Percentiles rank a stretch among this genome's conserved stretches.
Evolutionary conservation across 2,329 filamentous ascomycete species (phyloP).

Genomic region (Epichloe bromicola): DNA sequence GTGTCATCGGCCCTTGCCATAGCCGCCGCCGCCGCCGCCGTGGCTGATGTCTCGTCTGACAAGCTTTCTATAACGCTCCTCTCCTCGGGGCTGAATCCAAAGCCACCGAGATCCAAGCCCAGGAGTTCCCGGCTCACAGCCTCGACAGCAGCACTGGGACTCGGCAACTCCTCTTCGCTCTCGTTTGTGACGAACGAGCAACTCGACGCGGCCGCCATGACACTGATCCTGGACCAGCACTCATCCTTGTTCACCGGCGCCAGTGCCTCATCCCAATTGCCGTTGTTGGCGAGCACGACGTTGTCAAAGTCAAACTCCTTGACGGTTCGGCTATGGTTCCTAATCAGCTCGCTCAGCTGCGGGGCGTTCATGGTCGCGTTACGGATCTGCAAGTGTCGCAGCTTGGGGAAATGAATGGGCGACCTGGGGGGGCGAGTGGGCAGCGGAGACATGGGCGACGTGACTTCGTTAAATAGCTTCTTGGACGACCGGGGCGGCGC

Average conservation of each 20-base stretch:
- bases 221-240: conserved; percentile 23
- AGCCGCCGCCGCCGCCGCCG: conserved; percentile 7
- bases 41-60: conserved; percentile 14
- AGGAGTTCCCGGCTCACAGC: conserved; percentile 38
- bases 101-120: conserved; percentile 25
- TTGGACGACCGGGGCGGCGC: conserved; percentile 37
- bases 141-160: conserved; percentile 39
- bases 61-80: conserved; percentile 18
- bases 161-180: conserved; percentile 26
- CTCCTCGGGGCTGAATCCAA: conserved; percentile 24
- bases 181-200: conserved; percentile 21
- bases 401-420: conserved; percentile 51
- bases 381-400: conserved; percentile 56
- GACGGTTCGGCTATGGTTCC: conserved; percentile 52
- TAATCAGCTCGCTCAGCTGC: conserved; percentile 59
- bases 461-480: conserved; percentile 53
- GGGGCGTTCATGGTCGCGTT: conserved; percentile 59
- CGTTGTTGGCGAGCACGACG: conserved; percentile 51
- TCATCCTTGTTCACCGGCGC: conserved; percentile 44
- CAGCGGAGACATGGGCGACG: conserved; percentile 50
- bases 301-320: conserved; percentile 72
- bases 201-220: conserved; percentile 15
- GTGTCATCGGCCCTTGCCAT: conserved; percentile 19
- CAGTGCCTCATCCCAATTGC: conserved; percentile 74
- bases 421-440: conserved; percentile 36